Percentiles rank a stretch among this genome's conserved stretches.
Conservation (phyloP, 192 early-diverging fungal species). For the Rhizophagus prolifer region DNA sequence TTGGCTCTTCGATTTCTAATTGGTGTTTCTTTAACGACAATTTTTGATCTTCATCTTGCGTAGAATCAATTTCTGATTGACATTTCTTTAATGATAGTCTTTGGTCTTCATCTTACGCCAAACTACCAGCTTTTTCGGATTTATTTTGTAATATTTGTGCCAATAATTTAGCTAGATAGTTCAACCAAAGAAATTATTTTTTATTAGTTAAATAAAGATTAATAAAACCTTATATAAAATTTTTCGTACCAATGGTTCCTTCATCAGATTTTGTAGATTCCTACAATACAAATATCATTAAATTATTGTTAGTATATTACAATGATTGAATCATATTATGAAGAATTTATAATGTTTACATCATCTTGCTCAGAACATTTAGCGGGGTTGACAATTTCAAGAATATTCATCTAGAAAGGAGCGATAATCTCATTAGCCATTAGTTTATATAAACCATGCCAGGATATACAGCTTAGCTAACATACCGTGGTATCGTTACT, state of each 20-base stretch:
- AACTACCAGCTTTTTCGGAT: too few species aligned
- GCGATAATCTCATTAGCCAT: background rate
- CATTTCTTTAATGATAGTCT: too few species aligned
- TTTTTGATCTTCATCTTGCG: too few species aligned
- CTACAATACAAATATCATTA: background rate
- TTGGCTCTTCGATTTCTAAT: too few species aligned
- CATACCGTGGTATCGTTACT: too few species aligned
- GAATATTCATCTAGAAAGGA: background rate
- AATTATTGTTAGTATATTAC: background rate
- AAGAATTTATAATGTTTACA: background rate
- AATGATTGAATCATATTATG: background rate
- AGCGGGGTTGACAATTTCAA: background rate
- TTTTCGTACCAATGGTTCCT: background rate
- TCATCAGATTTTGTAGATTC: background rate
- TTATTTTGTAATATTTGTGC: background rate
- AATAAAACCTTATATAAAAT: background rate
- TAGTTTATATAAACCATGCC: background rate
- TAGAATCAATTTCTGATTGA: too few species aligned
- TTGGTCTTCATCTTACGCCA: too few species aligned
- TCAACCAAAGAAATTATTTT: background rate
- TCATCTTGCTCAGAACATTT: background rate
- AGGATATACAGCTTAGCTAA: background rate
- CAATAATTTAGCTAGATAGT: background rate
- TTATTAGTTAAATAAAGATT: background rate
- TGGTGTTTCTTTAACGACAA: too few species aligned